Evolutionary conservation across 768 basidiomycete genomes (phyloP).

Genomic region (Tulasnella sp.): DNA sequence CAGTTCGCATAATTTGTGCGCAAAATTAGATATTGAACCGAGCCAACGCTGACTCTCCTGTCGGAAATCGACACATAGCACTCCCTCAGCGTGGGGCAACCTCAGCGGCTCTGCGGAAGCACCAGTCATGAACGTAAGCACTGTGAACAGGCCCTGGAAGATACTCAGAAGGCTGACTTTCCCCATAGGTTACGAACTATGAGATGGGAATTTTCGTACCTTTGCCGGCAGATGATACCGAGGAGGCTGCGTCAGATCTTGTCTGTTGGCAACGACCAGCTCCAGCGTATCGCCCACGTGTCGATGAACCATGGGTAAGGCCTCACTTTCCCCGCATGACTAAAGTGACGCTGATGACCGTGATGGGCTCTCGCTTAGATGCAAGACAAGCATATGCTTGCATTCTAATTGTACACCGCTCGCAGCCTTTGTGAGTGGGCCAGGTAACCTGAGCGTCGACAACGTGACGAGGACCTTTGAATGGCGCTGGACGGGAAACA

Average conservation of each 20-base stretch:
- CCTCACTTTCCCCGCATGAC: background rate
- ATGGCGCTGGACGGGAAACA: too few relatives aligned
- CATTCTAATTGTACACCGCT: background rate
- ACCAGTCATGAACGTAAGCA: conserved; percentile 47
- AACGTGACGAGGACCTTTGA: too few relatives aligned
- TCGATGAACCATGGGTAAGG: conserved; percentile 74
- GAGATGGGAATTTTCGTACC: conserved; percentile 78
- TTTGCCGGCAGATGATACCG: conserved; percentile 35
- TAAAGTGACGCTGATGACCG: background rate
- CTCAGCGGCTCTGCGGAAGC: conserved; percentile 51
- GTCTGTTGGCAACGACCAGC: conserved; percentile 77
- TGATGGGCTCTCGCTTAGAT: background rate
- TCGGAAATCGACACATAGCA: conserved; percentile 87
- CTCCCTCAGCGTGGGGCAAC: conserved; percentile 67
- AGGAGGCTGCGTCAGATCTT: conserved; percentile 39
- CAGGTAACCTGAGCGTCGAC: too few relatives aligned
- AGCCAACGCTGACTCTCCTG: conserved; percentile 46
- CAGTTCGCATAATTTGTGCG: conserved; percentile 11
- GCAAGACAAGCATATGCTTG: conserved; percentile 7
- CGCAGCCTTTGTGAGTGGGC: too few relatives aligned
- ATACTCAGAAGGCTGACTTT: too few relatives aligned
- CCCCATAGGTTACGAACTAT: conserved; percentile 62
- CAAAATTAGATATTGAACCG: conserved; percentile 21
- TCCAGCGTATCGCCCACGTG: conserved; percentile 44
- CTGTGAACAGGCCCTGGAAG: too few relatives aligned